These are phyloP conservation scores for Annulohypoxylon stygium DNA, from an alignment of 495 filamentous ascomycete species.

Conservation along the genomic window DNA sequence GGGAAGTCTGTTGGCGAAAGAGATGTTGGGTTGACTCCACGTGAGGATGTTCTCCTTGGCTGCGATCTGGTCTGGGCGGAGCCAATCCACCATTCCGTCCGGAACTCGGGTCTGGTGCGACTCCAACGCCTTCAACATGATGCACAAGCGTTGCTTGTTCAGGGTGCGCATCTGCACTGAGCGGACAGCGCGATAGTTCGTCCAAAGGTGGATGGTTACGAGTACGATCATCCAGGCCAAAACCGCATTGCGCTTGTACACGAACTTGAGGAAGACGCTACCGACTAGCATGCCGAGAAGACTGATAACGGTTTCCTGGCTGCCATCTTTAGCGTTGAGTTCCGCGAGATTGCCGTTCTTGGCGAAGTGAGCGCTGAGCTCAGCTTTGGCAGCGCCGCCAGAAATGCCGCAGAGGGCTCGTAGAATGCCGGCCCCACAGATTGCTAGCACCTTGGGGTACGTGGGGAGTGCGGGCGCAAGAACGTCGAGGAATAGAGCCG, in stretches of 20 bases:
- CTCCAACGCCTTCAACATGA: conserved; percentile 70
- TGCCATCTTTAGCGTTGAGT: conserved; percentile 95
- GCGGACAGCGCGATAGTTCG: conserved; percentile 88
- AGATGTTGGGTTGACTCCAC: conserved; percentile 55
- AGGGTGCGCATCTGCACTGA: conserved; percentile 86
- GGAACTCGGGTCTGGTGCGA: background rate
- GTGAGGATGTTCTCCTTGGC: conserved; percentile 79
- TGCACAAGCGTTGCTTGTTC: conserved; percentile 87
- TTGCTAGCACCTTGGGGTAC: conserved; percentile 72
- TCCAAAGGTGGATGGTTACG: conserved; percentile 78
- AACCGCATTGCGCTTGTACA: conserved; percentile 77
- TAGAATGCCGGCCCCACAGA: conserved; percentile 82
- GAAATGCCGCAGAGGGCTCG: conserved; percentile 90
- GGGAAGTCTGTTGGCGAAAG: conserved; percentile 47
- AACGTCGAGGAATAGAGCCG: conserved; percentile 89
- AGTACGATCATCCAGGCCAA: conserved; percentile 81
- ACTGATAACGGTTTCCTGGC: conserved; percentile 94
- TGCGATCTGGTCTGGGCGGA: conserved; percentile 74
- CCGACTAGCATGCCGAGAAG: conserved; percentile 90
- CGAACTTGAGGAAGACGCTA: conserved; percentile 80
- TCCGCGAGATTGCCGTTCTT: conserved; percentile 90
- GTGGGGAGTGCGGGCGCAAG: conserved; percentile 84
- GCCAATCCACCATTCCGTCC: conserved; percentile 27
- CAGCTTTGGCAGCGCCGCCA: conserved; percentile 89
- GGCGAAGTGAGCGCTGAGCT: conserved; percentile 92